Conservation (phyloP, 805 yeast genomes). For the Candida odintsovae region DNA sequence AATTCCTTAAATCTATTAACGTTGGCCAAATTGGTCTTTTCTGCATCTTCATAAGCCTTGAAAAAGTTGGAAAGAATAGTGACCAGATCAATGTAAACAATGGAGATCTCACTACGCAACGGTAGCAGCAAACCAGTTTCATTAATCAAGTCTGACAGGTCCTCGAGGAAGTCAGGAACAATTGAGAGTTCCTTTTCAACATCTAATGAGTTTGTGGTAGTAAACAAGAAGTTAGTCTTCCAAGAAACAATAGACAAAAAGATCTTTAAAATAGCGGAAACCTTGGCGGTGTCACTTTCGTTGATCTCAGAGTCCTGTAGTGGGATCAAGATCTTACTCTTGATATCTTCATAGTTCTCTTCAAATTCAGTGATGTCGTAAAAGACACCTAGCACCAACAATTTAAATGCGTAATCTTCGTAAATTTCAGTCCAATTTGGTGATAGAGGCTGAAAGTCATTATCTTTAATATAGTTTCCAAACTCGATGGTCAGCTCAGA, state of each 20-base stretch:
- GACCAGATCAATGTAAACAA: constrained; percentile 22
- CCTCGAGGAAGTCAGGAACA: constrained; percentile 13
- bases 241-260: constrained; percentile 14
- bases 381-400: constrained; percentile 12
- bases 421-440: constrained; percentile 11
- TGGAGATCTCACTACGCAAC: constrained; percentile 18
- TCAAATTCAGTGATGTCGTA: constrained; percentile 9
- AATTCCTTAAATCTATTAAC: constrained; percentile 16
- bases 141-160: constrained; percentile 7
- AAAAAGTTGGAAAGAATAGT: constrained; percentile 24
- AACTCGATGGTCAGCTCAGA: constrained; percentile 14
- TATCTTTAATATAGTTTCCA: constrained; percentile 7
- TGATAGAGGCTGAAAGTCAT: constrained; percentile 7
- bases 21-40: constrained; percentile 22
- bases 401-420: constrained; percentile 15
- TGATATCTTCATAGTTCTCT: constrained; percentile 9
- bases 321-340: constrained; percentile 4
- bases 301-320: constrained; percentile 4
- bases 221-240: constrained; percentile 12
- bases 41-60: constrained; percentile 30
- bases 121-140: constrained; percentile 1
- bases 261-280: constrained; percentile 10
- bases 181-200: constrained; percentile 14
- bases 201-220: constrained; percentile 14
- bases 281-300: not conserved